A percentile compares a stretch with the other conserved stretches of the same genome.
Evolutionary conservation across 169 alveolate species (phyloP).

Genomic region (Plasmodium gonderi): DNA sequence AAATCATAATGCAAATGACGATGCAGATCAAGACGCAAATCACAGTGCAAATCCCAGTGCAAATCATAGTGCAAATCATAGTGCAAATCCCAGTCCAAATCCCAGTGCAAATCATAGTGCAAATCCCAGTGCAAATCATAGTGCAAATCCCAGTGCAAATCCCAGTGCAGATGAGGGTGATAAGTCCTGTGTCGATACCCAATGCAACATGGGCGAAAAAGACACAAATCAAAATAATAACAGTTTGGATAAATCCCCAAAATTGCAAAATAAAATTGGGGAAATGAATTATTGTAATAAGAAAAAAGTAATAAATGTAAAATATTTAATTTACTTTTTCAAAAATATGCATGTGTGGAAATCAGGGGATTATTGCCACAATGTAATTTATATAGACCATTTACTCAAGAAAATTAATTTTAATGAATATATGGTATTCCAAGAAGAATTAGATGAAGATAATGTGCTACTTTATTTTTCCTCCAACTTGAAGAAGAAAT

Average conservation of each 20-base stretch:
- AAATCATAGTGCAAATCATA: too few species aligned
- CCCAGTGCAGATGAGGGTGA: too few species aligned
- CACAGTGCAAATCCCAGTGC: too few species aligned
- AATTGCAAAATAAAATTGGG: neutral
- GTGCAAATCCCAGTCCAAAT: too few species aligned
- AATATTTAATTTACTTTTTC: conserved; percentile 39
- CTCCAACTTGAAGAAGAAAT: neutral
- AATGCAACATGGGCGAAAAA: neutral
- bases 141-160: too few species aligned
- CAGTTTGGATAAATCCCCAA: neutral
- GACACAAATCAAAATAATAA: neutral
- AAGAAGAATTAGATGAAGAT: neutral
- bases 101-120: too few species aligned
- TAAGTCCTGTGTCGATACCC: neutral
- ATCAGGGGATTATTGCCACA: conserved; percentile 1
- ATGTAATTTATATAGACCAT: conserved; percentile 15
- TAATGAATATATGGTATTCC: conserved; percentile 8
- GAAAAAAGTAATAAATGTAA: conserved; percentile 30
- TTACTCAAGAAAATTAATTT: neutral
- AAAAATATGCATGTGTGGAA: conserved; percentile 48
- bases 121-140: too few species aligned
- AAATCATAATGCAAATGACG: neutral
- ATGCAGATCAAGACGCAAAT: neutral
- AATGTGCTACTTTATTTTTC: neutral
- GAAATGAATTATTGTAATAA: neutral